Conservation (phyloP, 805 yeast genomes). For the Pichia ethanolica region DNA sequence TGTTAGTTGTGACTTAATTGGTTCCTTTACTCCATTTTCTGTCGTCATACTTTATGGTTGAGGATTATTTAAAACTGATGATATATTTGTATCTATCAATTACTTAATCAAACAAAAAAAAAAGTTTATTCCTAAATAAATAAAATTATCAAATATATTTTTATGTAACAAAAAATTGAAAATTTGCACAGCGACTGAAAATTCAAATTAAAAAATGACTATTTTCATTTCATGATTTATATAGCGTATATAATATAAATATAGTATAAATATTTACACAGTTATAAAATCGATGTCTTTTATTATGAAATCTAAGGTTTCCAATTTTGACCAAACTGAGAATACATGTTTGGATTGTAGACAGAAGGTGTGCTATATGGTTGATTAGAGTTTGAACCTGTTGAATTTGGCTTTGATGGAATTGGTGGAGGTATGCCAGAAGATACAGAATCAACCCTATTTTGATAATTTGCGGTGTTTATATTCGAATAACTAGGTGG, state of each 20-base stretch:
- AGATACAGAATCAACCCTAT: neutral
- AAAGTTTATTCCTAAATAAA: too few relatives aligned
- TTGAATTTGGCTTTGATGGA: constrained; percentile 21
- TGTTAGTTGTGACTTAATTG: constrained; percentile 5
- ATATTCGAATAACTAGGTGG: constrained; percentile 4
- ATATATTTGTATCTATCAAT: too few relatives aligned
- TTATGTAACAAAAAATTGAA: neutral
- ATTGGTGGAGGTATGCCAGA: constrained; percentile 17
- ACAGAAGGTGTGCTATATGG: constrained; percentile 46
- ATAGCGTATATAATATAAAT: too few relatives aligned
- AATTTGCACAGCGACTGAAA: neutral
- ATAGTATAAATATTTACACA: too few relatives aligned
- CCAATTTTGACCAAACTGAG: constrained; percentile 24
- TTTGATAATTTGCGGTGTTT: neutral
- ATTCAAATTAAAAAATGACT: too few relatives aligned
- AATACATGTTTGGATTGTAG: constrained; percentile 41
- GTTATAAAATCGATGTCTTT: neutral
- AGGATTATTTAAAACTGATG: too few relatives aligned
- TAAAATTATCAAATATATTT: neutral
- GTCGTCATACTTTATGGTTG: too few relatives aligned
- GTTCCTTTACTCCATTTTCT: too few relatives aligned
- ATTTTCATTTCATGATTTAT: too few relatives aligned
- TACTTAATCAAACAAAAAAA: too few relatives aligned
- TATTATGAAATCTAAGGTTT: neutral
- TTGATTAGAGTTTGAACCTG: constrained; percentile 22